Base-by-base conservation (phyloP, 208 protist genomes). In the Leishmania major region DNA sequence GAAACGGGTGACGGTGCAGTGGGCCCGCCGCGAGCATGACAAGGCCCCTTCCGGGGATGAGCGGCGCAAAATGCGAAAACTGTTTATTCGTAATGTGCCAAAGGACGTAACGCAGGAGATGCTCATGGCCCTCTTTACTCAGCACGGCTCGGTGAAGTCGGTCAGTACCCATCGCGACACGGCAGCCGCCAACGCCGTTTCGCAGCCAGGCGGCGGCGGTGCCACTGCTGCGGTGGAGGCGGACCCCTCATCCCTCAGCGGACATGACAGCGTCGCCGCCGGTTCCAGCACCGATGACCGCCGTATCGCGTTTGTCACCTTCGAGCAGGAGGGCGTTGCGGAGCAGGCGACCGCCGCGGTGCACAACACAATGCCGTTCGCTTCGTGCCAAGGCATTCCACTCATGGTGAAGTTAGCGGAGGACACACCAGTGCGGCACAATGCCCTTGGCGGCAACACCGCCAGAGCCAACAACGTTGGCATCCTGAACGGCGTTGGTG, bases 71-170 rank as follows among this genome's bases (percentile, higher is more conserved):
- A 94, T 95, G 60, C 82, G 82, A 8, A 97, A 97, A 83, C 83
- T 97, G n/a, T 97, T 97, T 76, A 88, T 97, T 43, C 92, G 94
- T 55, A 97, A 97, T 82, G 90, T 97, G 22, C 94, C 94, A 13
- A 77, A 86, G 25, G 86, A 93, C 49, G 84, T 94, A 13, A 92
- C 85, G 15, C 47, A 83, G 53, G 78, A 77, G 35, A 85, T 85
- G 72, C 84, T 97, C 47, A 31, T 51, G 45, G 51, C 82, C 19
- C 78, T 94, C 64, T 95, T 95, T 66, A 70, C 25, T n/a, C 55
- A 37, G 25, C 94, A 88, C 67, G 93, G 93, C 28, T 80, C 81
- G 35, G 84, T 96, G 1, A 86, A 87, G 66, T 78, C 73, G 13
- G 85, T 96, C n/a, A 88, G 83, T 40, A 78, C 93, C 22, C 92